A percentile compares a stretch with the other conserved stretches of the same genome.
Evolutionary conservation across 139 green algal species (phyloP).

Genomic region (Limnomonas spitsbergensis): DNA sequence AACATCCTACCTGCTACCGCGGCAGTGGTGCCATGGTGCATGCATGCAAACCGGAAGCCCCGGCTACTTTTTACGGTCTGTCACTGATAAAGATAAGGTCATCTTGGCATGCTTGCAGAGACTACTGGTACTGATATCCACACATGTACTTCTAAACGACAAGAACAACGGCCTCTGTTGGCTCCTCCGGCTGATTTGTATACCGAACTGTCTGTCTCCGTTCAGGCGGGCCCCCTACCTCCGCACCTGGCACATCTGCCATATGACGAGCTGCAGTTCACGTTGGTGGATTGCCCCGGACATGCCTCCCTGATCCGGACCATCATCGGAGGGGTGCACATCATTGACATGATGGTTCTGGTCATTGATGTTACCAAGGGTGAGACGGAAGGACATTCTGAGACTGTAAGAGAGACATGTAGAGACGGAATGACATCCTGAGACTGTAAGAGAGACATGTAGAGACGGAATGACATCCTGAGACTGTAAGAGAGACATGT

Average conservation of each 20-base stretch:
- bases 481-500: not conserved
- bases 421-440: not conserved
- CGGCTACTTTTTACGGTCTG: too few species aligned
- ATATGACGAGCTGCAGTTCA: conserved; percentile 76
- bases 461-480: not conserved
- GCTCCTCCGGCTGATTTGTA: too few species aligned
- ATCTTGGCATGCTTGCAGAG: too few species aligned
- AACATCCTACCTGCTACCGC: not conserved
- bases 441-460: not conserved
- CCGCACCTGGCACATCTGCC: conserved; percentile 36
- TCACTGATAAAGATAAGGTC: too few species aligned
- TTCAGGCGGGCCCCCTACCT: conserved; percentile 29
- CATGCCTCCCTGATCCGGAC: conserved; percentile 94
- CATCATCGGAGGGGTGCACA: conserved; percentile 91
- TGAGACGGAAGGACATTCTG: conserved; percentile 5
- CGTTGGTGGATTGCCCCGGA: conserved; percentile 95
- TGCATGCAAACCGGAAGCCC: too few species aligned
- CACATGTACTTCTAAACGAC: too few species aligned
- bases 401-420: not conserved
- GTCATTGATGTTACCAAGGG: conserved; percentile 93
- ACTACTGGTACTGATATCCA: too few species aligned
- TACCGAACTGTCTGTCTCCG: too few species aligned
- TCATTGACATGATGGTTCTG: conserved; percentile 95
- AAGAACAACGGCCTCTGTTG: too few species aligned
- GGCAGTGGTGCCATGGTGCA: too few species aligned